Percentiles rank a stretch among this genome's conserved stretches.
These are phyloP conservation scores for Colletotrichum sp. DNA, from an alignment of 2,329 filamentous ascomycete species.

Conservation along the genomic window DNA sequence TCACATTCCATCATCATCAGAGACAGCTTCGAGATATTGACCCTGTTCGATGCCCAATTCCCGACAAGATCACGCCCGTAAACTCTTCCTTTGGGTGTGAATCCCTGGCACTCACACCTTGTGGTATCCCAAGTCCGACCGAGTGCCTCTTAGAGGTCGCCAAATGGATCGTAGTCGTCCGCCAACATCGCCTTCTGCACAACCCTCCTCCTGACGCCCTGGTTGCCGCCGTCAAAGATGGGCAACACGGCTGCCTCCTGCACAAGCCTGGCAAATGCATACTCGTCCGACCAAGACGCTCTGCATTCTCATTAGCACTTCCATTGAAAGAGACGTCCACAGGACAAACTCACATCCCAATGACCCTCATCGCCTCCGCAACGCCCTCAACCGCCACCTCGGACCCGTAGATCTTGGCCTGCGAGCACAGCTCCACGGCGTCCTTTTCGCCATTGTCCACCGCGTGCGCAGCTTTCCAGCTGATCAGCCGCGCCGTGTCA, in stretches of 20 bases:
- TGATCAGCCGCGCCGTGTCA: conserved; percentile 54
- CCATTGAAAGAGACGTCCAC: accelerated
- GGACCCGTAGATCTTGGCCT: conserved; percentile 56
- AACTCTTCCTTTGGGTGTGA: background rate
- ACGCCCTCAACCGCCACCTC: conserved; percentile 53
- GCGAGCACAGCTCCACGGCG: conserved; percentile 49
- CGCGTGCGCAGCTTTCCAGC: conserved; percentile 55
- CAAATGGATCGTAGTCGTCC: background rate
- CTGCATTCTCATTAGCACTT: background rate
- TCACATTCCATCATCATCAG: background rate
- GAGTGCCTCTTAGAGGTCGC: background rate
- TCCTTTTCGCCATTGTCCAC: conserved; percentile 46
- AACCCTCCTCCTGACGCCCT: conserved; percentile 15
- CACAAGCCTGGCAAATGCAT: background rate
- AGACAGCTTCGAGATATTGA: accelerated
- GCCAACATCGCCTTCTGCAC: conserved; percentile 1
- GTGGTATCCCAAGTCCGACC: no score
- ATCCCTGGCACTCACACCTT: background rate
- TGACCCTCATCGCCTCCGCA: conserved; percentile 53
- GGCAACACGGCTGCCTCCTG: conserved; percentile 12
- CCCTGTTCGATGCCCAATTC: background rate
- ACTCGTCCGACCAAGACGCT: background rate
- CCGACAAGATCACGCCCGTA: background rate
- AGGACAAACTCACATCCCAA: conserved; percentile 47
- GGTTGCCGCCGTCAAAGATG: conserved; percentile 22